Percentiles rank a stretch among this genome's conserved stretches.
Evolutionary conservation across 2,329 filamentous ascomycete genomes (phyloP).

Genomic region (Diaporthe sp.): DNA sequence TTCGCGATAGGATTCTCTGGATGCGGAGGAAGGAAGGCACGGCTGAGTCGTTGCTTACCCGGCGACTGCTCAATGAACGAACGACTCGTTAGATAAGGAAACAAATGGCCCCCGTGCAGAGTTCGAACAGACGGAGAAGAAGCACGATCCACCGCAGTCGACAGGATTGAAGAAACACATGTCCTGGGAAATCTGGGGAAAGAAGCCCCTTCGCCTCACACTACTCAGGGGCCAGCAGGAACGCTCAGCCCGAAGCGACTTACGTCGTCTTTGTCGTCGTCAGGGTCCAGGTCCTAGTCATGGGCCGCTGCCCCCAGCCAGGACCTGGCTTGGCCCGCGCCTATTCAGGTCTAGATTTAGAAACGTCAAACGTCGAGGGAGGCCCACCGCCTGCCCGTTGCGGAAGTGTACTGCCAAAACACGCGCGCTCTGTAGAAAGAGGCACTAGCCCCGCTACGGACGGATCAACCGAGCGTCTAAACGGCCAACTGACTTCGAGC

Average conservation of each 20-base stretch:
- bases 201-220: conserved; percentile 7
- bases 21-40: not conserved
- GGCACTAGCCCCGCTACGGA: conserved; percentile 20
- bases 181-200: conserved; percentile 28
- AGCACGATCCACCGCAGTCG: not conserved
- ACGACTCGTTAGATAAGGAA: not conserved
- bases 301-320: not conserved
- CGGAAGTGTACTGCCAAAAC: not conserved
- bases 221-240: not conserved
- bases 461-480: conserved; percentile 20
- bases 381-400: conserved; percentile 23
- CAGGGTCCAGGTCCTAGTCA: conserved; percentile 23
- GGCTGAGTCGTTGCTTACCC: conserved; percentile 8
- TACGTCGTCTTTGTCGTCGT: conserved; percentile 32
- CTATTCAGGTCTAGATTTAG: conserved; percentile 35
- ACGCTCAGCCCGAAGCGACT: not conserved
- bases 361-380: conserved; percentile 13
- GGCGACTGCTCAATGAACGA: not conserved
- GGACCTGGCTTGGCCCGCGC: not conserved
- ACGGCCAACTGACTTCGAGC: not conserved
- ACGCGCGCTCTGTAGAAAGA: conserved; percentile 12
- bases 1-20: not conserved
- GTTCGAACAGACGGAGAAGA: not conserved
- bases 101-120: not conserved
- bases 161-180: conserved; percentile 8